These are phyloP conservation scores for Elasticomyces elasticus DNA, from an alignment of 495 filamentous ascomycete genomes.

Conservation along the genomic window DNA sequence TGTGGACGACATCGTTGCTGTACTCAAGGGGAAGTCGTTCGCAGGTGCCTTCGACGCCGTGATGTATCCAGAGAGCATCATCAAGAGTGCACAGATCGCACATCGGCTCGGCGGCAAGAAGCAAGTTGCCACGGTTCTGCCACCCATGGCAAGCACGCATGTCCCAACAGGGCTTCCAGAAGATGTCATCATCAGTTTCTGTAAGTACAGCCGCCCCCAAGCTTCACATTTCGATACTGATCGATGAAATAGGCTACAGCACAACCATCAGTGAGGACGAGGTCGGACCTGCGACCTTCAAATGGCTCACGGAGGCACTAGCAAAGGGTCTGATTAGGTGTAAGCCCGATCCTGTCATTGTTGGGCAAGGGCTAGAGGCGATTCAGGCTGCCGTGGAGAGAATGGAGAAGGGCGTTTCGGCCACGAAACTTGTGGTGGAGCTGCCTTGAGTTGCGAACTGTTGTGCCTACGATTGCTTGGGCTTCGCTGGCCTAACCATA, in stretches of 20 bases:
- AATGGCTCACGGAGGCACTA: slow-evolving; percentile 11
- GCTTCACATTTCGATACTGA: background rate
- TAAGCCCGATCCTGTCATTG: slow-evolving; percentile 11
- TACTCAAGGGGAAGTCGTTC: slow-evolving; percentile 16
- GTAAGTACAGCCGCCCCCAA: slow-evolving; percentile 2
- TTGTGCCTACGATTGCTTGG: background rate
- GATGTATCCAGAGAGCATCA: slow-evolving; percentile 1
- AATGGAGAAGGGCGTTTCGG: slow-evolving; percentile 17
- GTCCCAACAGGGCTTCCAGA: slow-evolving; percentile 3
- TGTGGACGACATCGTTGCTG: slow-evolving; percentile 18
- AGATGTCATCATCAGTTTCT: slow-evolving; percentile 2
- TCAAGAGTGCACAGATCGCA: slow-evolving; percentile 10
- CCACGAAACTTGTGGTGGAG: slow-evolving; percentile 17
- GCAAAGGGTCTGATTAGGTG: slow-evolving; percentile 7
- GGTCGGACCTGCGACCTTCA: slow-evolving; percentile 28
- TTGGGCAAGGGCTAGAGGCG: slow-evolving; percentile 13
- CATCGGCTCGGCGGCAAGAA: slow-evolving; percentile 21
- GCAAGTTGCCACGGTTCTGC: slow-evolving; percentile 13
- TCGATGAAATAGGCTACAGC: background rate
- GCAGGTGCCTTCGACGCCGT: slow-evolving; percentile 16
- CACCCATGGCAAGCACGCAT: background rate
- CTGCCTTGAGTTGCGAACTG: background rate
- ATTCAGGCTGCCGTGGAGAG: slow-evolving; percentile 7
- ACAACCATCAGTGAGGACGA: slow-evolving; percentile 9
- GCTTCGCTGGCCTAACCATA: background rate